These are phyloP conservation scores for Tetrapisispora taiwanensis DNA, from an alignment of 805 yeast genomes.

Conservation along the genomic window DNA sequence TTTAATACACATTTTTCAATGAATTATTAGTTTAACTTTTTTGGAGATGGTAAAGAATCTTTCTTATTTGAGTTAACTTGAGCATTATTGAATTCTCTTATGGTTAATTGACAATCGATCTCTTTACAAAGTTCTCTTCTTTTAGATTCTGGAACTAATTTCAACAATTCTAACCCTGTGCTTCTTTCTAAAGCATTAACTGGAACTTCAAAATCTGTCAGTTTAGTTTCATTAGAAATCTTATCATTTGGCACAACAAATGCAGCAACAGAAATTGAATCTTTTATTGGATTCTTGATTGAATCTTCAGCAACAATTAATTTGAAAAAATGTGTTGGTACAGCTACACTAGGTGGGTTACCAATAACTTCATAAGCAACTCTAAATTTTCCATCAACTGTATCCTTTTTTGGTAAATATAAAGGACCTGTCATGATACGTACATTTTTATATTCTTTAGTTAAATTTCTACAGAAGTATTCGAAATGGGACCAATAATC, in stretches of 20 bases:
- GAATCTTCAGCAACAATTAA: constrained; percentile 73
- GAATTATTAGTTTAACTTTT: not conserved
- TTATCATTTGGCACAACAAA: constrained; percentile 87
- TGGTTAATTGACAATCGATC: constrained; percentile 65
- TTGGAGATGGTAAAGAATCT: constrained; percentile 18
- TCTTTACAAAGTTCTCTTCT: constrained; percentile 66
- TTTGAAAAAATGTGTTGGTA: constrained; percentile 95
- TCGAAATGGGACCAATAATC: constrained; percentile 98
- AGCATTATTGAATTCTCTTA: constrained; percentile 60
- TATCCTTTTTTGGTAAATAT: constrained; percentile 67
- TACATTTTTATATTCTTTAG: constrained; percentile 61
- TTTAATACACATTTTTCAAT: too few relatives aligned
- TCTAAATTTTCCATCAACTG: constrained; percentile 69
- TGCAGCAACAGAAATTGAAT: constrained; percentile 65
- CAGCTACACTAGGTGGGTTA: constrained; percentile 91
- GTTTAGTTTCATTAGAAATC: constrained; percentile 60
- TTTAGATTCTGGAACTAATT: constrained; percentile 49
- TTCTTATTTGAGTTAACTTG: constrained; percentile 17
- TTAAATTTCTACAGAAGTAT: constrained; percentile 71
- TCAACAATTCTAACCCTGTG: constrained; percentile 73
- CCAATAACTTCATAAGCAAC: constrained; percentile 91
- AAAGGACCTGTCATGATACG: constrained; percentile 90
- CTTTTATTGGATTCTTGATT: constrained; percentile 25
- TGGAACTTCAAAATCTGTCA: constrained; percentile 76
- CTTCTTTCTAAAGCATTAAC: constrained; percentile 81